Evolutionary conservation across 108 stramenopile genomes (phyloP), one percentile per base, ranked within the genome.

Genomic region (Pseudonitzschia multiseries): DNA sequence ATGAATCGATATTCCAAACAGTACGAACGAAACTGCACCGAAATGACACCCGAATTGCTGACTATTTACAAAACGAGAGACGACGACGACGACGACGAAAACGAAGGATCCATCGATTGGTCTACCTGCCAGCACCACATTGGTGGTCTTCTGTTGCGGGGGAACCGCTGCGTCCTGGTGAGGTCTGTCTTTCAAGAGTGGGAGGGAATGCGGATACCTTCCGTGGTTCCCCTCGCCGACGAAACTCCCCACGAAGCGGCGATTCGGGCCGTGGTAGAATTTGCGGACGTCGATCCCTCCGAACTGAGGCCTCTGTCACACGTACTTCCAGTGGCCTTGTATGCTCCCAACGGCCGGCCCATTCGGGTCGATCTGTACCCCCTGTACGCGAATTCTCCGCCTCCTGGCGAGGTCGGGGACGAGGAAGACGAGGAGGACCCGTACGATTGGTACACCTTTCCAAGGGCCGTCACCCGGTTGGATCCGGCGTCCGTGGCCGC

Each of bases 391-490:
- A 81, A 68, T 0, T 64, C 20, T 4, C 84, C 87, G 18, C 87
- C 87, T 2, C 87, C 87, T 0, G 83, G 80, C 61, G 84, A 82
- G 0, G 69, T 79, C 8, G 52, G 83, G 12, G 87, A 85, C 52
- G 84, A 85, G 44, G 74, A 68, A 31, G 87, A 87, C 51, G 56
- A 85, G 57, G 87, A 87, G 63, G 87, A 87, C 51, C 72, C 70
- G 9, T 87, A 87, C 52, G 87, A 87, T 68, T 87, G 87, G 87
- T 87, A 87, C 57, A 78, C 75, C 1, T 79, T 69, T 27, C 24
- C 68, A 10, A 78, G 78, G 32, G 87, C 84, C 2, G 5, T 76
- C 10, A 50, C 56, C 33, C n/a, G 50, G 15, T 59, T 85, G 41
- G 62, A 33, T 74, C 75, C 57, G 15, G n/a, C 65, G n/a, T 83